Evolutionary conservation across 108 stramenopile species (phyloP).

Genomic region (Licmophora abbreviata): DNA sequence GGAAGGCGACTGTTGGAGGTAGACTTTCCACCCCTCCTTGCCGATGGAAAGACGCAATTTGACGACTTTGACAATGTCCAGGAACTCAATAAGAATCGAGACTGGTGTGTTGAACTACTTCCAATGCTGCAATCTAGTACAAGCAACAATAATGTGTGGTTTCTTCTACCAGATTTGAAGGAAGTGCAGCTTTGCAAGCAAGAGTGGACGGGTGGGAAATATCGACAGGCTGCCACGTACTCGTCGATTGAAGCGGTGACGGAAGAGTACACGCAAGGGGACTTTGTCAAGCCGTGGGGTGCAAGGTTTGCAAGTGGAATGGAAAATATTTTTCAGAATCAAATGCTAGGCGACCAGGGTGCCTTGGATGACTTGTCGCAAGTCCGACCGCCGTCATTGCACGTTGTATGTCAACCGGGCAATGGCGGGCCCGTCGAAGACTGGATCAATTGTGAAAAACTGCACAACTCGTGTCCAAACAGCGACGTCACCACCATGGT

Average conservation of each 20-base stretch:
- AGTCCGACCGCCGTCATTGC: conserved; percentile 1
- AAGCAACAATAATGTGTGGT: conserved; percentile 37
- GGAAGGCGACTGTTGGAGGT: conserved; percentile 40
- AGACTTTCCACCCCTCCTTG: conserved; percentile 78
- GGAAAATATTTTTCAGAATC: conserved; percentile 45
- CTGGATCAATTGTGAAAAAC: conserved; percentile 78
- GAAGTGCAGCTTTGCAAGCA: conserved; percentile 67
- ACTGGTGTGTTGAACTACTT: conserved; percentile 61
- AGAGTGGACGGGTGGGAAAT: conserved; percentile 63
- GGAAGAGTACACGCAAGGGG: conserved; percentile 16
- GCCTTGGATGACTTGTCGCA: conserved; percentile 42
- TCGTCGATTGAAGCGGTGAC: conserved; percentile 77
- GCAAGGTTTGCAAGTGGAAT: conserved; percentile 54
- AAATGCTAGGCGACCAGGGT: conserved; percentile 53
- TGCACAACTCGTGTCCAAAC: conserved; percentile 17
- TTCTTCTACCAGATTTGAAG: conserved; percentile 76
- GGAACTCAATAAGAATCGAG: conserved; percentile 72
- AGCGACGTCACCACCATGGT: conserved; percentile 28
- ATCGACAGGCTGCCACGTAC: conserved; percentile 45
- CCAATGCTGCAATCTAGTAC: conserved; percentile 28
- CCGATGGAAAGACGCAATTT: conserved; percentile 69
- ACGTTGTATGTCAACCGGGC: conserved; percentile 56
- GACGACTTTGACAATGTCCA: conserved; percentile 88
- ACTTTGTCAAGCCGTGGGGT: conserved; percentile 73
- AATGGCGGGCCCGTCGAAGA: conserved; percentile 88